A percentile compares a stretch with the other conserved stretches of the same genome.
These are phyloP conservation scores for Scheffersomyces ergatensis DNA, from an alignment of 805 yeast species.

Conservation along the genomic window DNA sequence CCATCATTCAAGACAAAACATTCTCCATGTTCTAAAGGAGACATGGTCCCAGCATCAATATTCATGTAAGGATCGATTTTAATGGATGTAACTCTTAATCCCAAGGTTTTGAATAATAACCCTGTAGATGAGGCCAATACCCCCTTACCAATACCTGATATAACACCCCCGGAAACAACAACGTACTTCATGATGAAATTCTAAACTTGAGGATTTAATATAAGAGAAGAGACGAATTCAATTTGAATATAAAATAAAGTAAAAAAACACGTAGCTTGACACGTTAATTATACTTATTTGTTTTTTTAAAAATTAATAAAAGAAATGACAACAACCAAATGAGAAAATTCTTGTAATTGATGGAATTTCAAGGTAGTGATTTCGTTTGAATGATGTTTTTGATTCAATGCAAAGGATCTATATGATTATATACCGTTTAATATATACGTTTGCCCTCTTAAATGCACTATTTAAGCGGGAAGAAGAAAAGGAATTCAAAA, in stretches of 20 bases:
- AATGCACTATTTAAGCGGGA: conserved; percentile 45
- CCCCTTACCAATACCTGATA: conserved; percentile 99
- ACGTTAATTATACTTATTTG: background rate
- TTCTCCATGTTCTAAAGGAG: conserved; percentile 98
- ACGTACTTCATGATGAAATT: conserved; percentile 99
- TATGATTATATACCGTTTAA: background rate
- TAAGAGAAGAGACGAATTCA: background rate
- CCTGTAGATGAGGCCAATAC: conserved; percentile 98
- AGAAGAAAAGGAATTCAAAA: conserved; percentile 21
- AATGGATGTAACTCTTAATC: conserved; percentile 93
- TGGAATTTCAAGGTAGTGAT: too few relatives aligned
- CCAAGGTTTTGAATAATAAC: conserved; percentile 86
- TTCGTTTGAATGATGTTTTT: background rate
- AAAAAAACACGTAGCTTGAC: background rate
- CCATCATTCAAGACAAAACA: conserved; percentile 98
- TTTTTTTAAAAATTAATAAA: too few relatives aligned
- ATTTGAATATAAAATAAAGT: too few relatives aligned
- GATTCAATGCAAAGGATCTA: background rate
- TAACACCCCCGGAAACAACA: conserved; percentile 99
- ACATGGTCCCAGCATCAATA: conserved; percentile 99
- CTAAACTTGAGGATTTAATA: conserved; percentile 6
- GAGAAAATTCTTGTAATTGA: too few relatives aligned
- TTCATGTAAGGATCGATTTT: conserved; percentile 99
- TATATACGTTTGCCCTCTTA: conserved; percentile 39
- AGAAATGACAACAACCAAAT: too few relatives aligned